Evolutionary conservation across 768 basidiomycete species (phyloP), one percentile per base, ranked within the genome.

Genomic region (Kwoniella heveanensis): DNA sequence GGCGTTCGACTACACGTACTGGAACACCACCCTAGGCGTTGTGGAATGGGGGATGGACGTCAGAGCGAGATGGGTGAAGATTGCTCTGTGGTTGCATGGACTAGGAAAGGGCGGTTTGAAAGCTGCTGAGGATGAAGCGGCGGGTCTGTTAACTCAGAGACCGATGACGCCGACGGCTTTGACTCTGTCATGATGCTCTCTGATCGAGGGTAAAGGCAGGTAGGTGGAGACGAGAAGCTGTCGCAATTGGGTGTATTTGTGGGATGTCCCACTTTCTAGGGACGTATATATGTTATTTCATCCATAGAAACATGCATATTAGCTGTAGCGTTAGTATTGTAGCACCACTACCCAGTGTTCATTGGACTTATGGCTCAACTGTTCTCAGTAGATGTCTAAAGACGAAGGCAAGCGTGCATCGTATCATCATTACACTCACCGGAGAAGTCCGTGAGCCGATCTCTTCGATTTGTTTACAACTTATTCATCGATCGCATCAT

Each of bases 21-120:
- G 72, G 72, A 69, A 64, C 21, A 65, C 65, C 3, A 62, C 69
- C 9, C 46, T 76, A 9, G 68, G 72, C 9, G 24, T 79, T 26
- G 67, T 77, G 32, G 81, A 80, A 63, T 64, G 64, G 60, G 64
- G 72, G 10, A 72, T 76, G 68, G 79, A 81, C 58, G 13, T 71
- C 17, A 60, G 75, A 24, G 76, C 77, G 0, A 27, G 72, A 37
- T 36, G 66, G 50, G 65, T 74, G n/a, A 77, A 78, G 63, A 64
- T 76, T 21, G 29, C 48, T 17, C 51, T 79, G 29, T 80, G 74
- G 73, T 32, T 77, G 3, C 56, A 69, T 10, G 79, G 79, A 12
- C 51, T 77, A 30, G 62, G 69, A 17, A 69, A 66, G 46, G 71
- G 70, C 7, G 78, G 79, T 0, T 66, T 71, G 62, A 57, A 50